phyloP scores from a whole-genome alignment of 2,329 filamentous ascomycete genomes.

The Monilinia fructicola region DNA sequence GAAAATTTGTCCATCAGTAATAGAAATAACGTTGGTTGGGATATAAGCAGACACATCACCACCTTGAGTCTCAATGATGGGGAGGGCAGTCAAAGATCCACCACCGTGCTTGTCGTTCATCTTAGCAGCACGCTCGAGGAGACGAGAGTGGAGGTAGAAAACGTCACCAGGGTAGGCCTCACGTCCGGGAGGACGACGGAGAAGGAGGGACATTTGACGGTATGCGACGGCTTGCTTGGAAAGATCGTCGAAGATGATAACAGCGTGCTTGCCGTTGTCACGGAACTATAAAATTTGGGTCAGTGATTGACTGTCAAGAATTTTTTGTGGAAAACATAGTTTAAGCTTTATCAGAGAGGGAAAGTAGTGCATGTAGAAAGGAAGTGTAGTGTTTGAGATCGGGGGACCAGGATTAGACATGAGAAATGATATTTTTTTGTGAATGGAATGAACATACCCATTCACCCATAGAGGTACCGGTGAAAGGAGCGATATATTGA shows the following conservation, averaged over 20 bases:
- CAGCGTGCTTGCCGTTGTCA: constrained; percentile 82
- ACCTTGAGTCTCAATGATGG: constrained; percentile 99
- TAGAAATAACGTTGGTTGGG: constrained; percentile 99
- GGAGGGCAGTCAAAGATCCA: constrained; percentile 95
- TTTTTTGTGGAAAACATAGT: too few relatives aligned
- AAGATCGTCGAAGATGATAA: constrained; percentile 92
- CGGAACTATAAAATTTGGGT: constrained; percentile 54
- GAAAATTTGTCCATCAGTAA: constrained; percentile 99
- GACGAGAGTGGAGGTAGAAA: constrained; percentile 98
- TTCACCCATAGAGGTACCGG: constrained; percentile 50
- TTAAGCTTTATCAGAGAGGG: too few relatives aligned
- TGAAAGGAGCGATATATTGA: constrained; percentile 93
- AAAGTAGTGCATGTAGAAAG: too few relatives aligned
- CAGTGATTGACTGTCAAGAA: neutral
- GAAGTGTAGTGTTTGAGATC: neutral
- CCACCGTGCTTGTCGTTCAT: constrained; percentile 94
- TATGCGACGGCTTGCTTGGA: constrained; percentile 98
- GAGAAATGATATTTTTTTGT: neutral
- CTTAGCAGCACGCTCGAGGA: constrained; percentile 99
- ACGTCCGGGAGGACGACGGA: constrained; percentile 96
- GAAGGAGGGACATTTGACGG: constrained; percentile 97
- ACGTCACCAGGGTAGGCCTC: constrained; percentile 99
- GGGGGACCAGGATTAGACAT: neutral
- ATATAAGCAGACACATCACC: constrained; percentile 99
- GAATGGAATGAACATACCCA: neutral